phyloP scores from a whole-genome alignment of 2,329 filamentous ascomycete genomes.

The Ilyonectria mors-panacis region DNA sequence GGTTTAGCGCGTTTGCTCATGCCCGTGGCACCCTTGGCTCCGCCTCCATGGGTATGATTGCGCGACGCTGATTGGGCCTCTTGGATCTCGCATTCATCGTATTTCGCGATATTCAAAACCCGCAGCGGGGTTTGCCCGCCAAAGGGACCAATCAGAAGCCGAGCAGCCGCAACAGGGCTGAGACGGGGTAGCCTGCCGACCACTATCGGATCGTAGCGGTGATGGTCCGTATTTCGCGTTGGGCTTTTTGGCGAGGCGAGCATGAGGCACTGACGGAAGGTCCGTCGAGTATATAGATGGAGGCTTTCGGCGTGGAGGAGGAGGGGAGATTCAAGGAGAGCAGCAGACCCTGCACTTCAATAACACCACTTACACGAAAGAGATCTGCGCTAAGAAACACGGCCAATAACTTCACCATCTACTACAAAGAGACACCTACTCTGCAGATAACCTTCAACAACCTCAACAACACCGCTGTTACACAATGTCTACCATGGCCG shows the following conservation, averaged over 20 bases:
- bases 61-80: constrained; percentile 33
- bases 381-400: neutral
- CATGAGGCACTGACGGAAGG: neutral
- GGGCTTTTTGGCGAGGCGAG: constrained; percentile 15
- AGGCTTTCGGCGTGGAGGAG: neutral
- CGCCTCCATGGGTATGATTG: constrained; percentile 30
- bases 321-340: neutral
- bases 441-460: neutral
- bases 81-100: constrained; percentile 50
- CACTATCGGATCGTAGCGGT: constrained; percentile 2
- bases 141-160: constrained; percentile 32
- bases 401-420: neutral
- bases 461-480: neutral
- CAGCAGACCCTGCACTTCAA: neutral
- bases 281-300: constrained; percentile 12
- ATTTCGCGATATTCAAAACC: constrained; percentile 36
- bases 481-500: constrained; percentile 32
- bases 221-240: constrained; percentile 23
- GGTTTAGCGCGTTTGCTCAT: neutral
- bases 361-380: neutral
- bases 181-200: constrained; percentile 8
- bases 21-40: constrained; percentile 21
- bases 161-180: constrained; percentile 22
- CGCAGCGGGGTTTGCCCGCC: constrained; percentile 29
- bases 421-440: too few species aligned